Evolutionary conservation across 805 yeast genomes (phyloP), one percentile per base, ranked within the genome.

Genomic region (Candida succiphila): DNA sequence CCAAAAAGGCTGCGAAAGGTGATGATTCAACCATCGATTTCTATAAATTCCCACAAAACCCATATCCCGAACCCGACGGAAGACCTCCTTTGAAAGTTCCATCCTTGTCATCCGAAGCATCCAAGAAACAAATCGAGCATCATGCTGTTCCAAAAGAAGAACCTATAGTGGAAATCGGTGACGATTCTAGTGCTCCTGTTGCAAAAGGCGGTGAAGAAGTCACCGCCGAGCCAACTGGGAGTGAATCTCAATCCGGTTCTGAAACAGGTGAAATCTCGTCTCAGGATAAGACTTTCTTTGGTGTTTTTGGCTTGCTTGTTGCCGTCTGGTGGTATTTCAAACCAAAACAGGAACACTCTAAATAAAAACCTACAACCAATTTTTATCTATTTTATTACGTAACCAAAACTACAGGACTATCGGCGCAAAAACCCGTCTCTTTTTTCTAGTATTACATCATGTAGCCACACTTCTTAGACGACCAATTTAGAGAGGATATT

Each of bases 21-120:
- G 81, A 75, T 43, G 35, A 55, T 4, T 73, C 80, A 7, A 67
- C 73, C 26, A 75, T 75, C 40, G 83, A 76, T 48, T 68, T 66
- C 29, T 73, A 58, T 54, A 68, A 61, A 43, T 56, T 71, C 27
- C 77, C 78, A 13, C 48, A 48, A 34, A 48, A 47, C 16, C 31
- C 44, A 14, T 42, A 41, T 17, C 49, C 46, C 4, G 42, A 31
- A 16, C 52, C 52, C 17, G 45, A 40, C 27, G 44, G 46, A 20
- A 30, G 32, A 16, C 46, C 51, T 6, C 48, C 54, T 22, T 33
- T 46, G 30, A 44, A 40, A 30, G 42, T 53, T 15, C 57, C 56
- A 2, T 46, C 54, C 1, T 41, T 53, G 6, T 45, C 54, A 2
- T 42, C 56, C 1, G 40, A 48, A 27, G 56, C 56, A 4, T 51